Percentiles rank a stretch among this genome's conserved stretches.
Conservation (phyloP, 2,329 filamentous ascomycete species). For the Nigrograna mackinnonii region DNA sequence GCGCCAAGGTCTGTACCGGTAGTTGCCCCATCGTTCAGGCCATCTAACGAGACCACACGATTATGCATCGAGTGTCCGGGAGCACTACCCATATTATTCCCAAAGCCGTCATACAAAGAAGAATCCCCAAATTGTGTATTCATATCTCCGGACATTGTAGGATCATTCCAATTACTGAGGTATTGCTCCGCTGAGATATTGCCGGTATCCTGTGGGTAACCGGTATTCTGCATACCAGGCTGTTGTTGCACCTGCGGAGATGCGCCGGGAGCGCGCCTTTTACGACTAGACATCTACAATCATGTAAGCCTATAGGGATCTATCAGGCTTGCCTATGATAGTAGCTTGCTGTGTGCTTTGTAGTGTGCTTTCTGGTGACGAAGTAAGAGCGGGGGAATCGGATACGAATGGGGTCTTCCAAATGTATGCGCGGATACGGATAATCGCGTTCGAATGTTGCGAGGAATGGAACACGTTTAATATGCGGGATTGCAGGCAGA, state of each 20-base stretch:
- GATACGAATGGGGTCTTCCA: no score
- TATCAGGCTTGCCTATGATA: no score
- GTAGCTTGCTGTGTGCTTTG: no score
- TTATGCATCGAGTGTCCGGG: conserved; percentile 23
- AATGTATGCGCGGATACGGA: no score
- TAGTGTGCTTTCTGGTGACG: no score
- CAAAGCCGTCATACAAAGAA: conserved; percentile 37
- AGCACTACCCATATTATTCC: conserved; percentile 27
- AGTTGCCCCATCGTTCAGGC: conserved; percentile 20
- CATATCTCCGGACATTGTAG: conserved; percentile 25
- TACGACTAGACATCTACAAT: conserved; percentile 59
- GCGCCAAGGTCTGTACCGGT: conserved; percentile 10
- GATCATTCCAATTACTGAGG: conserved; percentile 38
- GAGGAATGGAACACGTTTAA: no score
- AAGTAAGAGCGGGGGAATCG: no score
- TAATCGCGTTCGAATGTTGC: no score
- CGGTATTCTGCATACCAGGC: conserved; percentile 18
- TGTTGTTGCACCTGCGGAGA: conserved; percentile 65
- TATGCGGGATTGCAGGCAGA: no score
- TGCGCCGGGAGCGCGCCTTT: conserved; percentile 74
- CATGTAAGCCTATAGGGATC: no score
- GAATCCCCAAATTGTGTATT: conserved; percentile 37
- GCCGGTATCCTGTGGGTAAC: conserved; percentile 52
- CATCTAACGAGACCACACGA: conserved; percentile 36
- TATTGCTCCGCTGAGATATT: conserved; percentile 40